Base-by-base conservation (phyloP, 2,329 filamentous ascomycete species). In the Fusarium torreyae region DNA sequence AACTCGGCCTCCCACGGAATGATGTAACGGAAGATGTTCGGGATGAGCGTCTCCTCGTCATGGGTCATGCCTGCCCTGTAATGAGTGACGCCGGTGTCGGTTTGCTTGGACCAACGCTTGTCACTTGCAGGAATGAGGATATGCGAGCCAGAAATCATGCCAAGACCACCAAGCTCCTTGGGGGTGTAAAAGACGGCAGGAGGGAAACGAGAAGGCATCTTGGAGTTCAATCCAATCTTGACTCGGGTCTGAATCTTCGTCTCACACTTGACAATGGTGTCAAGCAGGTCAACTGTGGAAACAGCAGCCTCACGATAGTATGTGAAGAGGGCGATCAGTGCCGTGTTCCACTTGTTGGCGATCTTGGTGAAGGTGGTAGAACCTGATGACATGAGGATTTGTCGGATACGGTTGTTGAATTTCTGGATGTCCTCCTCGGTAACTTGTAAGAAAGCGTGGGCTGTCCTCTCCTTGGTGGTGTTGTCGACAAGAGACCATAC, bases 331-430 rank as follows among this genome's bases (percentile, higher is more conserved):
- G 96, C 94, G 75, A 99, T 99, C 71, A 99, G 82, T 2, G 94
- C 96, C 0, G 96, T 99, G 81, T 99, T 99, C 96, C 97, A 99
- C 83, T 99, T 99, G 83, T 99, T 99, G 46, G 97, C 96, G 76
- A 99, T 99, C 87, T 99, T 99, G 45, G 96, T 99, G 82, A 99
- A 99, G 0, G 96, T 99, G 0, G 96, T 99, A 7, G 94, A 97
- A n/a, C 96, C 97, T 61, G 96, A 98, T 13, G 95, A 98, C 96
- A 99, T 99, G 58, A 99, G 86, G 77, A 99, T 99, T 77, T 99
- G 96, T 63, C 96, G 90, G 76, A 99, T 99, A 42, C 97, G 91
- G 80, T 99, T 99, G 82, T 99, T 99, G 86, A 99, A 99, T 81
- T 98, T 98, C 71, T 95, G 92, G 49, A 99, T 95, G 76, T 99